Evolutionary conservation across 2,329 filamentous ascomycete genomes (phyloP).

Genomic region (Ustulina deusta): DNA sequence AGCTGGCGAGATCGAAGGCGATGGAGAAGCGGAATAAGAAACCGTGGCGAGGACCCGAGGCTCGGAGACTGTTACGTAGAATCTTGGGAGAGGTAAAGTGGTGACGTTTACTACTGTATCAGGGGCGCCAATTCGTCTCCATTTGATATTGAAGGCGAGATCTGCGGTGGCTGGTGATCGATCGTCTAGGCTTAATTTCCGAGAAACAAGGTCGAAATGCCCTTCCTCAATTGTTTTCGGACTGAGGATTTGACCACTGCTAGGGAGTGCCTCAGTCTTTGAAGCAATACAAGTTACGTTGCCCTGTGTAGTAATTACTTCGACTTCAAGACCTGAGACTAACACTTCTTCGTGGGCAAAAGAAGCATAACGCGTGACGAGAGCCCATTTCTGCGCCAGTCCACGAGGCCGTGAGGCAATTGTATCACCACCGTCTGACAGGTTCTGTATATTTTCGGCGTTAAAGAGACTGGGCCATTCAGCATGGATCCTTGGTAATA

Average conservation of each 20-base stretch:
- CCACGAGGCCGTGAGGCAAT: conserved; percentile 61
- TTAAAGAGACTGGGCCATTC: conserved; percentile 93
- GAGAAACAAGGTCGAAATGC: conserved; percentile 78
- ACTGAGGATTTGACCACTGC: conserved; percentile 62
- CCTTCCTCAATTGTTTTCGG: conserved; percentile 78
- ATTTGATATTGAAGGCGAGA: conserved; percentile 79
- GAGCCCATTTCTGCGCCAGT: conserved; percentile 82
- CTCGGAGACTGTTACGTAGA: conserved; percentile 84
- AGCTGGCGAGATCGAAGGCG: conserved; percentile 43
- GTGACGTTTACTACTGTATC: conserved; percentile 67
- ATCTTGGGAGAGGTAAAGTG: conserved; percentile 80
- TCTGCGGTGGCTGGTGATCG: conserved; percentile 80
- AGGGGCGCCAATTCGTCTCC: conserved; percentile 68
- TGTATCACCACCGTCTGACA: conserved; percentile 51
- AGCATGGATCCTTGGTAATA: conserved; percentile 80
- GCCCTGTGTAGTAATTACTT: conserved; percentile 70
- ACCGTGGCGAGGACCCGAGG: conserved; percentile 81
- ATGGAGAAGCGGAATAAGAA: conserved; percentile 56
- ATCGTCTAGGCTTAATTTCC: conserved; percentile 85
- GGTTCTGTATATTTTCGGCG: conserved; percentile 61
- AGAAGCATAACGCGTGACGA: conserved; percentile 79
- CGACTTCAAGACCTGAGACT: conserved; percentile 71
- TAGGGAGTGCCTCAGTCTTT: conserved; percentile 55
- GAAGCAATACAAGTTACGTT: conserved; percentile 69
- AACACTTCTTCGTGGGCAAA: conserved; percentile 79